phyloP scores from a whole-genome alignment of 345 rosid genomes.

The Melaleuca quinquenervia region DNA sequence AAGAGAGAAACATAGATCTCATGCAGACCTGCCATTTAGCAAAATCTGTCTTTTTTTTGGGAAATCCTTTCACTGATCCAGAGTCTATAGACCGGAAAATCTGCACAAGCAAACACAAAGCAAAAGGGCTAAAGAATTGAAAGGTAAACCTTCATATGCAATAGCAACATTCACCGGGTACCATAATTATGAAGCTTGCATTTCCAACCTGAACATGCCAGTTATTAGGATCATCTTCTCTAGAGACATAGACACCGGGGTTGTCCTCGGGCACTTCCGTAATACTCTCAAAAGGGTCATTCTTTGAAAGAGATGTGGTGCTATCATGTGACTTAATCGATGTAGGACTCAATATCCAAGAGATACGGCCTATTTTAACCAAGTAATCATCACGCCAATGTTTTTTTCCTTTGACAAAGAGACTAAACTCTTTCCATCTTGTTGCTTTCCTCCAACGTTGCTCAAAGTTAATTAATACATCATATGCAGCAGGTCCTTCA shows the following conservation, averaged over 20 bases:
- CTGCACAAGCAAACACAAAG: slow-evolving; percentile 18
- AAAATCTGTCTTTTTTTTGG: slow-evolving; percentile 21
- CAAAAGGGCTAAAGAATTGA: not conserved
- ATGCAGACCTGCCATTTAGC: slow-evolving; percentile 39
- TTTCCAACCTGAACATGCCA: slow-evolving; percentile 84
- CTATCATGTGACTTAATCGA: slow-evolving; percentile 15
- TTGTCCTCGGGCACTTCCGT: slow-evolving; percentile 57
- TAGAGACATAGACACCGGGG: slow-evolving; percentile 32
- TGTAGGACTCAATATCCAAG: slow-evolving; percentile 83
- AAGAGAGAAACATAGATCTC: slow-evolving; percentile 3
- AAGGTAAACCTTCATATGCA: not conserved
- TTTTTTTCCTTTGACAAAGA: slow-evolving; percentile 41
- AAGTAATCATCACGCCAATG: slow-evolving; percentile 79
- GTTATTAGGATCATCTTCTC: slow-evolving; percentile 48
- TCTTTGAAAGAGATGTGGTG: slow-evolving; percentile 39
- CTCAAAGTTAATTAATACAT: slow-evolving; percentile 91
- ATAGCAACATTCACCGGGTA: not conserved
- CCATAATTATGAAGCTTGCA: not conserved
- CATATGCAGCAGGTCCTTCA: slow-evolving; percentile 96
- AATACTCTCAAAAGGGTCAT: slow-evolving; percentile 17
- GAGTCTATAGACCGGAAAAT: slow-evolving; percentile 82
- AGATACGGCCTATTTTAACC: slow-evolving; percentile 75
- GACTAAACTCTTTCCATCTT: slow-evolving; percentile 61
- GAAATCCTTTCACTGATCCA: slow-evolving; percentile 80
- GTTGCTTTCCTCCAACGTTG: slow-evolving; percentile 93